Evolutionary conservation across 2,329 filamentous ascomycete genomes (phyloP).

Genomic region (Aspergillus alliaceus): DNA sequence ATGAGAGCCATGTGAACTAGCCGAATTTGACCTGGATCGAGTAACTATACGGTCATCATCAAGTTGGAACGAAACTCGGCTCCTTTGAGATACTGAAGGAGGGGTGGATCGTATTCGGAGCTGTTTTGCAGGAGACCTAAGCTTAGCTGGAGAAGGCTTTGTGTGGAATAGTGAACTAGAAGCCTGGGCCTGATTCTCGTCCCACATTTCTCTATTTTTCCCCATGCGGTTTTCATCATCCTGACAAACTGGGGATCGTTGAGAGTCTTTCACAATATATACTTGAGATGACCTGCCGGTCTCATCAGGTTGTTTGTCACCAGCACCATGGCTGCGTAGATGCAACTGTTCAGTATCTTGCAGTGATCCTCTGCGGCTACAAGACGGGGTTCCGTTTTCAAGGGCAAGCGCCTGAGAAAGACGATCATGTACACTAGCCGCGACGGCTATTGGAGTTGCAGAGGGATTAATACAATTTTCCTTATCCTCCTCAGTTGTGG

Average conservation of each 20-base stretch:
- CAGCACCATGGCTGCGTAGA: constrained; percentile 1
- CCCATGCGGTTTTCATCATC: constrained; percentile 7
- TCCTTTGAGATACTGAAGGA: constrained; percentile 20
- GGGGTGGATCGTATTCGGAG: constrained; percentile 24
- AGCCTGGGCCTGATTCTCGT: background rate
- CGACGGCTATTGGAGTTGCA: constrained; percentile 27
- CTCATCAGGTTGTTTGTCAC: constrained; percentile 11
- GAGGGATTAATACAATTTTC: constrained; percentile 42
- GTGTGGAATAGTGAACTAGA: constrained; percentile 4
- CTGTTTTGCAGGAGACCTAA: constrained; percentile 15
- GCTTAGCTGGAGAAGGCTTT: constrained; percentile 4
- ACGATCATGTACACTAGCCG: constrained; percentile 37
- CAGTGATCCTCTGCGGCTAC: constrained; percentile 4
- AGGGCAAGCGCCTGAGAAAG: constrained; percentile 39
- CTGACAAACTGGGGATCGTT: constrained; percentile 28
- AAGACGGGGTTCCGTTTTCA: constrained; percentile 20
- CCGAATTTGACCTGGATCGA: constrained; percentile 9
- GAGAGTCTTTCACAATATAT: constrained; percentile 38
- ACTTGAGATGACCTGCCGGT: constrained; percentile 29
- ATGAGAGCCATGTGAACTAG: constrained; percentile 8
- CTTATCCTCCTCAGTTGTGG: constrained; percentile 46
- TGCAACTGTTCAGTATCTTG: background rate
- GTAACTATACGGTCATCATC: constrained; percentile 1
- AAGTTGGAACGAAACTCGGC: constrained; percentile 6
- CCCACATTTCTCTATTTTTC: constrained; percentile 1